Conservation (phyloP, 495 filamentous ascomycete species). For the Xylaria sp. region DNA sequence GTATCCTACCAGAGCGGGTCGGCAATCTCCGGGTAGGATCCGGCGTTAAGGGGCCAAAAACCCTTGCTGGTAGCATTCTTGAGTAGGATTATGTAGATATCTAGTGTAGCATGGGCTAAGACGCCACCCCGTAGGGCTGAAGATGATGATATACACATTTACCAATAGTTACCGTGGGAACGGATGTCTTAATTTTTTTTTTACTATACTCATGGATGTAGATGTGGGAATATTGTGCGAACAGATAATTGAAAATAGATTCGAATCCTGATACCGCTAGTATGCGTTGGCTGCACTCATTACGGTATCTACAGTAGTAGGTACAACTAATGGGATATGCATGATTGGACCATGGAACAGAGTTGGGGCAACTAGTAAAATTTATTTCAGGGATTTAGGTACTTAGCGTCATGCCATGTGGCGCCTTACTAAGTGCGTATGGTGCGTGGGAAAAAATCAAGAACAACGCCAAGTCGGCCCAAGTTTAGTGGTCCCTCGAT, state of each 20-base stretch:
- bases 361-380: background rate
- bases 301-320: background rate
- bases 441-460: too few relatives aligned
- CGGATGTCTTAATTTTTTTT: background rate
- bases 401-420: too few relatives aligned
- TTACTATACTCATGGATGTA: background rate
- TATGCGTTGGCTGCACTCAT: background rate
- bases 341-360: background rate
- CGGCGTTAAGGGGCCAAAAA: background rate
- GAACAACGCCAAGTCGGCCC: too few relatives aligned
- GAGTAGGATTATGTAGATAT: too few relatives aligned
- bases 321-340: background rate
- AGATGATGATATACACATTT: background rate
- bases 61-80: background rate
- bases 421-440: background rate
- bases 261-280: background rate
- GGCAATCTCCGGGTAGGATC: constrained; percentile 11
- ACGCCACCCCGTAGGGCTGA: background rate
- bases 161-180: background rate
- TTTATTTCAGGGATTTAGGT: background rate
- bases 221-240: background rate
- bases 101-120: too few relatives aligned
- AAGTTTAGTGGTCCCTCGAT: background rate
- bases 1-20: constrained; percentile 2
- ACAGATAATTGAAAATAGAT: background rate